phyloP scores from a whole-genome alignment of 306 rosid genomes.

The Castanea sativa region DNA sequence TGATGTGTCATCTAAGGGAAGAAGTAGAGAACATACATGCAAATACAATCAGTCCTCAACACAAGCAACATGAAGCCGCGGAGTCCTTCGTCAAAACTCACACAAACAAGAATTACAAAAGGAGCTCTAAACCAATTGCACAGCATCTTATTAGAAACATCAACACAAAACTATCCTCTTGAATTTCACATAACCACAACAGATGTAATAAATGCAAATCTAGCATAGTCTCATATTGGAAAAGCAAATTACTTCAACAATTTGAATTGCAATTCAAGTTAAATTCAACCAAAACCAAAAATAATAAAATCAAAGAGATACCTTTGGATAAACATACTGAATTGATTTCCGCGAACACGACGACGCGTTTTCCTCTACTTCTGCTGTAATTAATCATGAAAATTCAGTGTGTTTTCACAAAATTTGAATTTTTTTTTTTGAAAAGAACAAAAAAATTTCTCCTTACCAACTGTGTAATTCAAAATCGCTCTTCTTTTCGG shows the following conservation, averaged over 20 bases:
- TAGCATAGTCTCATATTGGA: neutral
- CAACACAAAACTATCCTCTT: too few species aligned
- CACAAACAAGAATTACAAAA: too few species aligned
- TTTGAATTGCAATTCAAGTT: neutral
- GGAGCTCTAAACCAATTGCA: too few species aligned
- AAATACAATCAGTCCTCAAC: too few species aligned
- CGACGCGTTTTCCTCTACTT: neutral
- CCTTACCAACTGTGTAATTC: constrained; percentile 20
- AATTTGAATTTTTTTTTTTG: neutral
- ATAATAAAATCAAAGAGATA: neutral
- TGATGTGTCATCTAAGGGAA: too few species aligned
- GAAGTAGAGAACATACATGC: too few species aligned
- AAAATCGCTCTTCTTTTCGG: constrained; percentile 17
- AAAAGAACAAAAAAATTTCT: neutral
- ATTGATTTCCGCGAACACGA: neutral
- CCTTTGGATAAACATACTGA: constrained; percentile 24
- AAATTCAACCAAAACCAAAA: neutral
- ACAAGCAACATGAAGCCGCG: too few species aligned
- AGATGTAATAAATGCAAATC: neutral
- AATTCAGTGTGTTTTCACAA: neutral
- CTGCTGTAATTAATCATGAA: constrained; percentile 29
- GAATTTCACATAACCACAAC: neutral
- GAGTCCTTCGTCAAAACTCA: too few species aligned
- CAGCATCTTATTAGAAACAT: too few species aligned
- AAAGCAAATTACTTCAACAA: neutral